phyloP scores from a whole-genome alignment of 352 stramenopile species.

The Peronospora destructor region DNA sequence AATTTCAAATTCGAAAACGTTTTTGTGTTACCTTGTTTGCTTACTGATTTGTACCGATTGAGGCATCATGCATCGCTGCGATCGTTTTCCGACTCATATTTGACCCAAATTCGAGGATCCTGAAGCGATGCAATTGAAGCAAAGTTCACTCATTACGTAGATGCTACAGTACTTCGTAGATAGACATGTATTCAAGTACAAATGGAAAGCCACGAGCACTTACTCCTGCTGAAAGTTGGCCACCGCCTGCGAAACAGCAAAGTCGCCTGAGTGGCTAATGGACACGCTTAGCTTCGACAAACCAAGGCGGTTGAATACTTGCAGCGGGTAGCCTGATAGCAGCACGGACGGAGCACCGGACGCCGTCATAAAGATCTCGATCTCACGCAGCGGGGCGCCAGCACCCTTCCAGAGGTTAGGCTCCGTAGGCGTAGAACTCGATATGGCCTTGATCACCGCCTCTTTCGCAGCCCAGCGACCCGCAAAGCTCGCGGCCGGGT shows the following conservation, averaged over 20 bases:
- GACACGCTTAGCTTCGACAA: conserved; percentile 75
- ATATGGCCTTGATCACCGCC: conserved; percentile 88
- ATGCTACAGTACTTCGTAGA: neutral
- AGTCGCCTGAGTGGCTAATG: conserved; percentile 87
- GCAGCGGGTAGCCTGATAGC: conserved; percentile 64
- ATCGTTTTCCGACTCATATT: too few relatives aligned
- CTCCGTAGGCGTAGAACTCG: conserved; percentile 53
- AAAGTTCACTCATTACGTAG: too few relatives aligned
- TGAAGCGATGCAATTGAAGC: too few relatives aligned
- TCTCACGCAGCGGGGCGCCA: conserved; percentile 69
- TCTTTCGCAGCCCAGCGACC: conserved; percentile 87
- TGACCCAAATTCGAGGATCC: too few relatives aligned
- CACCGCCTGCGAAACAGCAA: conserved; percentile 78
- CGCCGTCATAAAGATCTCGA: conserved; percentile 78
- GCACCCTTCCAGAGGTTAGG: conserved; percentile 69
- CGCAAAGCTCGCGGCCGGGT: conserved; percentile 81
- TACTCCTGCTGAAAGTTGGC: conserved; percentile 49
- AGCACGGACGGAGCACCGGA: conserved; percentile 71
- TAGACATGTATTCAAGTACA: neutral
- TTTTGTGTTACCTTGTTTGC: too few relatives aligned
- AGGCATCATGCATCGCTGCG: too few relatives aligned
- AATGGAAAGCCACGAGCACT: conserved; percentile 31
- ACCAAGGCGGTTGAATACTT: conserved; percentile 73
- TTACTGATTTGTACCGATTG: too few relatives aligned
- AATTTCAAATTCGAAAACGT: too few relatives aligned